Conservation (phyloP, 2,329 filamentous ascomycete genomes). For the Oidium heveae region DNA sequence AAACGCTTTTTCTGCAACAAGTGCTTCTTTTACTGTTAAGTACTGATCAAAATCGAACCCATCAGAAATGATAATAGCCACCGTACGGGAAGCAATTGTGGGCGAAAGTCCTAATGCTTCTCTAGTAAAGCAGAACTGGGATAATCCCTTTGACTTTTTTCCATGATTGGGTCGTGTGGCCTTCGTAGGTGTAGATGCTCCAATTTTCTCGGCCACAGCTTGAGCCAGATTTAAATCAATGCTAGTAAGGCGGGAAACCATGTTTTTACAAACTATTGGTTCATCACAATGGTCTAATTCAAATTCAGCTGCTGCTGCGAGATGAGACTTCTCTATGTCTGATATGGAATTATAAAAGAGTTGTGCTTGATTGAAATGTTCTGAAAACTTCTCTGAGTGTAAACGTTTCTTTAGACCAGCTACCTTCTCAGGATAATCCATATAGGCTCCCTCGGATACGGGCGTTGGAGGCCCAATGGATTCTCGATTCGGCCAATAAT, state of each 20-base stretch:
- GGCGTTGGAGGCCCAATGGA: constrained; percentile 35
- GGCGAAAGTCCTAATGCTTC: constrained; percentile 20
- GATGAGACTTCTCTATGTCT: constrained; percentile 36
- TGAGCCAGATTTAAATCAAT: constrained; percentile 48
- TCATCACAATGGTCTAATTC: constrained; percentile 69
- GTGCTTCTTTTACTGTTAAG: constrained; percentile 34
- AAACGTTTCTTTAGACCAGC: constrained; percentile 45
- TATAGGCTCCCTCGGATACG: constrained; percentile 36
- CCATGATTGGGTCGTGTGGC: constrained; percentile 34
- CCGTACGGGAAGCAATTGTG: constrained; percentile 43
- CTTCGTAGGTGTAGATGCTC: constrained; percentile 31
- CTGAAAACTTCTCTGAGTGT: constrained; percentile 47
- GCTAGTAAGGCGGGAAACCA: constrained; percentile 41
- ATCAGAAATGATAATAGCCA: constrained; percentile 55
- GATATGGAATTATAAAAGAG: constrained; percentile 62
- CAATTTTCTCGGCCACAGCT: constrained; percentile 43
- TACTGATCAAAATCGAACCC: constrained; percentile 47
- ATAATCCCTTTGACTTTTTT: constrained; percentile 38
- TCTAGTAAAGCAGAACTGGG: constrained; percentile 42
- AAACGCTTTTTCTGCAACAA: constrained; percentile 36
- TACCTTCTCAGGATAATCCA: constrained; percentile 39
- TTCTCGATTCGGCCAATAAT: constrained; percentile 60
- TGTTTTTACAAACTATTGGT: constrained; percentile 44
- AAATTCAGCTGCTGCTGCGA: constrained; percentile 35
- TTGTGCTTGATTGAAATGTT: constrained; percentile 56